Percentiles rank a stretch among this genome's conserved stretches.
Conservation (phyloP, 2,329 filamentous ascomycete genomes). For the Aspergillus hiratsukae region DNA sequence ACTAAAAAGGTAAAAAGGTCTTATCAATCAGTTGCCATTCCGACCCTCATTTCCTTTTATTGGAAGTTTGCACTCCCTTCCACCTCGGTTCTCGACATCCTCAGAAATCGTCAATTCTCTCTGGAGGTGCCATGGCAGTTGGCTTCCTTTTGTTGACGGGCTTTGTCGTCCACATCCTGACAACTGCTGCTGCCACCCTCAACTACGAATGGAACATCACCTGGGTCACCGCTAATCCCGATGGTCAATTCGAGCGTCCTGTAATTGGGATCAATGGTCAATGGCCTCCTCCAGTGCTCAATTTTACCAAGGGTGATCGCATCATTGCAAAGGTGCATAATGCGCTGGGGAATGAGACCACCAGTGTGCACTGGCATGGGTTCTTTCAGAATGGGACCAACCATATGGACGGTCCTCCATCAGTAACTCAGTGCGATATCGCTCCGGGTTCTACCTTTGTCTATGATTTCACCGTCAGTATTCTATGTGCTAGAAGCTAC, state of each 20-base stretch:
- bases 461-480: constrained; percentile 60
- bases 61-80: background rate
- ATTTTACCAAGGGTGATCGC: constrained; percentile 70
- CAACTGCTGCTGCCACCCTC: constrained; percentile 18
- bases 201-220: constrained; percentile 51
- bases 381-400: constrained; percentile 72
- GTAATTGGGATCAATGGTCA: constrained; percentile 69
- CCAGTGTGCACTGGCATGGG: constrained; percentile 72
- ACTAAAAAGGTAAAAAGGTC: background rate
- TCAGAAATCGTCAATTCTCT: background rate
- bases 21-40: background rate
- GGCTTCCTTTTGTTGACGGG: background rate
- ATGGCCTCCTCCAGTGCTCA: constrained; percentile 69
- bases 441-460: constrained; percentile 58
- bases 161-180: background rate
- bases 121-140: background rate
- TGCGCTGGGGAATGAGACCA: constrained; percentile 58
- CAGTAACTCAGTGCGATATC: constrained; percentile 64
- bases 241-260: constrained; percentile 45
- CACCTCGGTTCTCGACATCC: background rate
- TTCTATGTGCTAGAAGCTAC: background rate
- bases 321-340: constrained; percentile 67
- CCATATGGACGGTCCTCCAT: constrained; percentile 67
- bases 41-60: background rate
- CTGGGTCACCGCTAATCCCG: constrained; percentile 53